Conservation (phyloP, 177 flowering plant species). For the Vitis hybrid region DNA sequence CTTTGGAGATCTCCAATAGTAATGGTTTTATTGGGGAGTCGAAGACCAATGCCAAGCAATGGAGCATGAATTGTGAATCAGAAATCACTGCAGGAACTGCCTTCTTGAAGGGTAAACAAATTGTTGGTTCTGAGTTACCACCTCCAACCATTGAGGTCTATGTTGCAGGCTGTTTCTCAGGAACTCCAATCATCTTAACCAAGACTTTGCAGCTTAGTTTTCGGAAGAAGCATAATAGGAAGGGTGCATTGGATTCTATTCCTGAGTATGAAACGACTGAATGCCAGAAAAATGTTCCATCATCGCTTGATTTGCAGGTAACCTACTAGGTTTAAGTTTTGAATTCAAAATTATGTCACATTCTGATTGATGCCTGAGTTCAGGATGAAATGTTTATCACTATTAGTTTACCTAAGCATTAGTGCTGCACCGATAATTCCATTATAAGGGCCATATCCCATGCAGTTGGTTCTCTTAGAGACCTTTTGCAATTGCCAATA, state of each 20-base stretch:
- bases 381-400: background rate
- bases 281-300: constrained; percentile 33
- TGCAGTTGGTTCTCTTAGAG: too few species aligned
- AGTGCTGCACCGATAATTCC: too few species aligned
- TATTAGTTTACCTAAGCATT: too few species aligned
- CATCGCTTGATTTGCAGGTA: constrained; percentile 65
- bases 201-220: constrained; percentile 65
- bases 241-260: constrained; percentile 58
- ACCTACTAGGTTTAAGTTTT: background rate
- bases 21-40: constrained; percentile 53
- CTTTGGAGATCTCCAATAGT: constrained; percentile 50
- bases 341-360: background rate
- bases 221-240: constrained; percentile 59
- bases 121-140: constrained; percentile 38
- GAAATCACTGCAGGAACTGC: constrained; percentile 42
- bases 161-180: constrained; percentile 70
- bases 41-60: constrained; percentile 34
- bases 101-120: constrained; percentile 63
- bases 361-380: background rate
- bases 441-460: too few species aligned
- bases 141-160: constrained; percentile 78
- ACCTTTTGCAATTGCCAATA: too few species aligned
- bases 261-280: constrained; percentile 69
- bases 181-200: constrained; percentile 74
- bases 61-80: constrained; percentile 76